Conservation (phyloP, 23 red algal species). For the Chondrus crispus region DNA sequence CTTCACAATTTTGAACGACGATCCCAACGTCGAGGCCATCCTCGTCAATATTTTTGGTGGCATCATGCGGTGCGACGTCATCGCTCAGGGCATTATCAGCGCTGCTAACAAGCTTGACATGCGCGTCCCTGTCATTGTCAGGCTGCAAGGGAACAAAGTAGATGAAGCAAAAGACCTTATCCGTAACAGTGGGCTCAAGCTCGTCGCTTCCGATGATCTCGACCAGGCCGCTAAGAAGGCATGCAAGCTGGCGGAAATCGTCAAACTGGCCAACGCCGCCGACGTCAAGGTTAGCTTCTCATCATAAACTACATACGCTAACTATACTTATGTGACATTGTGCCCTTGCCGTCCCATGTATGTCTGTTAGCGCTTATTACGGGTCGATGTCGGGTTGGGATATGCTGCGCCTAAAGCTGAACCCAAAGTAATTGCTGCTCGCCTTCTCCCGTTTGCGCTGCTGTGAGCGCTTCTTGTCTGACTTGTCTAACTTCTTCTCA, state of each 20-base stretch:
- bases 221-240: conserved; percentile 89
- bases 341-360: neutral
- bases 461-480: neutral
- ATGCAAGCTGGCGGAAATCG: conserved; percentile 69
- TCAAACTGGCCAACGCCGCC: conserved; percentile 49
- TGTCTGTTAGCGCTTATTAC: neutral
- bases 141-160: conserved; percentile 98
- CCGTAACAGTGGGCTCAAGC: conserved; percentile 38
- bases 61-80: conserved; percentile 99
- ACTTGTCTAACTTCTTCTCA: neutral
- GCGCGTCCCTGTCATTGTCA: conserved; percentile 88
- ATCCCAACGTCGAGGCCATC: conserved; percentile 83
- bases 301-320: neutral
- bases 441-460: neutral
- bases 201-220: conserved; percentile 88
- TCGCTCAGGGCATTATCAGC: conserved; percentile 97
- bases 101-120: conserved; percentile 81
- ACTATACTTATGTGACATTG: neutral
- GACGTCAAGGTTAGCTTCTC: conserved; percentile 71
- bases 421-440: conserved; percentile 5
- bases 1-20: conserved; percentile 88
- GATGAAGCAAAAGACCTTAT: conserved; percentile 91
- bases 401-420: conserved; percentile 10
- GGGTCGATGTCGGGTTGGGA: neutral
- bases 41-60: conserved; percentile 99